Percentiles rank a stretch among this genome's conserved stretches.
phyloP scores from a whole-genome alignment of 148 eudicot species.

The Amaranthus hypochondriacus region DNA sequence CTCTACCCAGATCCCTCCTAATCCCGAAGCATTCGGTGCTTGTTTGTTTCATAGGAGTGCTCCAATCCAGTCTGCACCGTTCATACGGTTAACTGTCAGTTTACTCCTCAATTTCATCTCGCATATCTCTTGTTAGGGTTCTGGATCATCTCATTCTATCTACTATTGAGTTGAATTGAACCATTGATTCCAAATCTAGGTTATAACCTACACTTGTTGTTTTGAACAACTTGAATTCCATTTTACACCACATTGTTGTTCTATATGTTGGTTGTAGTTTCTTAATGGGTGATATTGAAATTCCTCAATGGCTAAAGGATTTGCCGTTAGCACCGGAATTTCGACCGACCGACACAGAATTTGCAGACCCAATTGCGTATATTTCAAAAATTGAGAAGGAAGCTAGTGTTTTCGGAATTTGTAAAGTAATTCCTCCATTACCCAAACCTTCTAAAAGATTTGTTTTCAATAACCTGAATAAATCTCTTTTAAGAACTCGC shows the following conservation, averaged over 20 bases:
- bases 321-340: conserved; percentile 92
- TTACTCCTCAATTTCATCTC: too few relatives aligned
- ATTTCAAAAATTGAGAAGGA: conserved; percentile 95
- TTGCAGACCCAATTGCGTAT: conserved; percentile 95
- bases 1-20: too few relatives aligned
- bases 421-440: conserved; percentile 91
- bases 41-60: too few relatives aligned
- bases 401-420: conserved; percentile 87
- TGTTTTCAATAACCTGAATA: conserved; percentile 63
- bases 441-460: conserved; percentile 82
- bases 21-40: too few relatives aligned
- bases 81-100: too few relatives aligned
- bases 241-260: not conserved
- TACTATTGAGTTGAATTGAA: too few relatives aligned
- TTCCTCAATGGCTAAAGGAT: conserved; percentile 74
- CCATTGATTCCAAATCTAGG: too few relatives aligned
- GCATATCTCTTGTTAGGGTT: too few relatives aligned
- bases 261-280: conserved; percentile 15
- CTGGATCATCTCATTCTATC: too few relatives aligned
- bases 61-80: too few relatives aligned
- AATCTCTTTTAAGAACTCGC: conserved; percentile 58
- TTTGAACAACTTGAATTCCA: too few relatives aligned
- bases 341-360: conserved; percentile 90
- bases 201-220: too few relatives aligned
- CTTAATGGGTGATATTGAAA: conserved; percentile 60